phyloP scores from a whole-genome alignment of 352 stramenopile species.

The Chrysophaeum taylorii region DNA sequence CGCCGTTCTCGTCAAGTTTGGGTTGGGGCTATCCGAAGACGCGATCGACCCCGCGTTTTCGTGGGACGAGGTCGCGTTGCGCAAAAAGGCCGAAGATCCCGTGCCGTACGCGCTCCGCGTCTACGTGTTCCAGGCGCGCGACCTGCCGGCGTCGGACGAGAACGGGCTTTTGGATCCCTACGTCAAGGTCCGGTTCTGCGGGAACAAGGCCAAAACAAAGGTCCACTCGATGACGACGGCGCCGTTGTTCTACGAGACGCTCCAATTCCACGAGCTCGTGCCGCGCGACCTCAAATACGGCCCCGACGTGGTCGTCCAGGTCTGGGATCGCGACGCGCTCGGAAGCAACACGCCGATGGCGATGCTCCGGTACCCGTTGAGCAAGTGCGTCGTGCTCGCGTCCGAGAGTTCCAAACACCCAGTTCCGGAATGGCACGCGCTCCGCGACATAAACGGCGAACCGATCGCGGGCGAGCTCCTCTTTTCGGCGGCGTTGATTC shows the following conservation, averaged over 20 bases:
- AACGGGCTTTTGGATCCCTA: conserved; percentile 56
- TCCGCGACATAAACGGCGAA: conserved; percentile 15
- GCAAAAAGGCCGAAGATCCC: neutral
- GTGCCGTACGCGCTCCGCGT: conserved; percentile 37
- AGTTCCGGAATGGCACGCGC: conserved; percentile 9
- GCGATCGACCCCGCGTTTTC: conserved; percentile 32
- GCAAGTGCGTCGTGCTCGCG: neutral
- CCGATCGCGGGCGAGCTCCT: conserved; percentile 13
- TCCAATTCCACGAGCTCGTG: conserved; percentile 52
- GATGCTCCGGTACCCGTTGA: neutral
- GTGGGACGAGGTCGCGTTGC: conserved; percentile 12
- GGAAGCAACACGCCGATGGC: conserved; percentile 6
- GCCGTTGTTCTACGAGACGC: conserved; percentile 64
- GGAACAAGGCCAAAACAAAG: conserved; percentile 45
- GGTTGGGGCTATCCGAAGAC: conserved; percentile 58
- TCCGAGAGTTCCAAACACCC: neutral
- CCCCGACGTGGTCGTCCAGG: conserved; percentile 55
- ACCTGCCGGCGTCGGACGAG: conserved; percentile 40
- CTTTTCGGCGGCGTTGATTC: neutral
- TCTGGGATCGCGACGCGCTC: conserved; percentile 42
- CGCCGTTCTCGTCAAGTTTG: conserved; percentile 59
- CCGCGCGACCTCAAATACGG: conserved; percentile 45
- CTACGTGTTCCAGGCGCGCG: conserved; percentile 64
- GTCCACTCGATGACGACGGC: conserved; percentile 47
- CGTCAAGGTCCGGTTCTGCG: conserved; percentile 59